A percentile compares a stretch with the other conserved stretches of the same genome.
phyloP scores from a whole-genome alignment of 2,329 filamentous ascomycete genomes.

The Colletotrichum echinochloae region DNA sequence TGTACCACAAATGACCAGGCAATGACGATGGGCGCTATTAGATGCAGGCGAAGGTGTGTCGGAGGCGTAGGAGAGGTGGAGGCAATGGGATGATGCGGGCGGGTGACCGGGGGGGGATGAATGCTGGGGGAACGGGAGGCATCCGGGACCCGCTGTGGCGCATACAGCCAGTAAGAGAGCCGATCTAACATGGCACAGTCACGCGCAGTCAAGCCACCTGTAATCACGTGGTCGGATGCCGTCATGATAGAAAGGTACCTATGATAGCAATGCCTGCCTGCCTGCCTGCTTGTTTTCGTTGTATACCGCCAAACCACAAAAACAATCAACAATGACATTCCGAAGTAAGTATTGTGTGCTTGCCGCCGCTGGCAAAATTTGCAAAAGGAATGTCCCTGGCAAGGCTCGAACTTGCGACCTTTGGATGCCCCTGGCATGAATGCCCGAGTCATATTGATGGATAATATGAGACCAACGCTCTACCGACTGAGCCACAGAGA shows the following conservation, averaged over 20 bases:
- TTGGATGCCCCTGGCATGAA: conserved; percentile 22
- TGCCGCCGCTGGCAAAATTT: too few species aligned
- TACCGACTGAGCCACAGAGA: conserved; percentile 40
- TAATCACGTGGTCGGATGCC: background rate
- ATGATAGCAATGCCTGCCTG: too few species aligned
- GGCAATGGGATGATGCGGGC: background rate
- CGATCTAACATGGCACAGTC: conserved; percentile 5
- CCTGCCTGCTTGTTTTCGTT: too few species aligned
- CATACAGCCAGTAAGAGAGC: background rate
- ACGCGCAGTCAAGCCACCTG: background rate
- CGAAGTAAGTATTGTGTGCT: too few species aligned
- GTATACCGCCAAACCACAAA: too few species aligned
- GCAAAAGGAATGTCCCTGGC: conserved; percentile 30
- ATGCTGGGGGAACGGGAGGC: conserved; percentile 19
- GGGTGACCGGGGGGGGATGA: background rate
- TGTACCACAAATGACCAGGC: conserved; percentile 14
- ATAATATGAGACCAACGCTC: conserved; percentile 40
- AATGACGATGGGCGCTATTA: conserved; percentile 33
- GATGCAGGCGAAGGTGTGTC: conserved; percentile 37
- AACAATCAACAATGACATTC: too few species aligned
- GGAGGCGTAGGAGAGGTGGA: conserved; percentile 26
- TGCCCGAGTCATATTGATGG: conserved; percentile 21
- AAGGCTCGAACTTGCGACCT: conserved; percentile 40
- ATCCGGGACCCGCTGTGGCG: conserved; percentile 1
- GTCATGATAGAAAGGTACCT: background rate